phyloP scores from a whole-genome alignment of 257 asterid genomes.

The Scutellaria minor region DNA sequence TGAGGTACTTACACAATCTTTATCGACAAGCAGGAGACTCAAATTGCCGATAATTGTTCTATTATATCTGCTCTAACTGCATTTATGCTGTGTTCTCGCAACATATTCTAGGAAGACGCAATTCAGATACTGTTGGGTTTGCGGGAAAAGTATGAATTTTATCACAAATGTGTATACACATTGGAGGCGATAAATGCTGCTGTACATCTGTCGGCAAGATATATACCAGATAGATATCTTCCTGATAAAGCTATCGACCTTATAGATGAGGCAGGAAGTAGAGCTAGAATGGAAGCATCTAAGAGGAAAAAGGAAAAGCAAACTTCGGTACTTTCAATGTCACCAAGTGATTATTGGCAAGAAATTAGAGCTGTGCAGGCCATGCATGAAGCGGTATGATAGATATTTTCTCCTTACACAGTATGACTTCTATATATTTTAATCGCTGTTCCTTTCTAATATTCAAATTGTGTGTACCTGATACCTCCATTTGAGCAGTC shows the following conservation, averaged over 20 bases:
- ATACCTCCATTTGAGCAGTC: constrained; percentile 49
- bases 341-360: constrained; percentile 88
- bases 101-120: constrained; percentile 72
- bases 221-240: constrained; percentile 90
- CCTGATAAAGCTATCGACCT: constrained; percentile 99
- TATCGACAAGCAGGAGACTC: constrained; percentile 17
- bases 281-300: constrained; percentile 84
- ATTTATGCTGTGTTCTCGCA: constrained; percentile 23
- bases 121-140: constrained; percentile 81
- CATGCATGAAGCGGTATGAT: constrained; percentile 73
- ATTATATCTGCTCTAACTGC: constrained; percentile 31
- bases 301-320: constrained; percentile 74
- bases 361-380: constrained; percentile 82
- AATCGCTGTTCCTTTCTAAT: constrained; percentile 21
- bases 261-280: constrained; percentile 98
- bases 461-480: constrained; percentile 35
- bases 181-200: constrained; percentile 94
- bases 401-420: constrained; percentile 22
- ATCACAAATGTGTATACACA: constrained; percentile 88
- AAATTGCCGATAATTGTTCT: background rate
- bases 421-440: constrained; percentile 8
- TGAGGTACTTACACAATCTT: constrained; percentile 58
- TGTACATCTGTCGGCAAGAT: constrained; percentile 83
- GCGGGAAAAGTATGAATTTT: constrained; percentile 81
- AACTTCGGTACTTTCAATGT: constrained; percentile 66